These are phyloP conservation scores for Hanseniaspora sp. DNA, from an alignment of 1,139 yeast species.

Conservation along the genomic window DNA sequence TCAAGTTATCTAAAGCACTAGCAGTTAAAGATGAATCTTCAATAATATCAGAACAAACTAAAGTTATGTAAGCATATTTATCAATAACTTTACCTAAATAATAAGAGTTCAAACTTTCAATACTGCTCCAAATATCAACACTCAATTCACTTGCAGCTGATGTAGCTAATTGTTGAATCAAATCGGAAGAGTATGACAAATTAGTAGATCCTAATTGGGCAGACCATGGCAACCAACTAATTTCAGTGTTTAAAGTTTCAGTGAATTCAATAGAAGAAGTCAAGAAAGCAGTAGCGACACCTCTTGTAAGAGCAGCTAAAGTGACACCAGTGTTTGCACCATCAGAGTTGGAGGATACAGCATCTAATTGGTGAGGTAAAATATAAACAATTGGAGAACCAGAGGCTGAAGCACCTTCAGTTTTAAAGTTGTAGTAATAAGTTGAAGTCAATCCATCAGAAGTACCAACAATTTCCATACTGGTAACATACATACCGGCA, in stretches of 20 bases:
- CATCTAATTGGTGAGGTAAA: slow-evolving; percentile 57
- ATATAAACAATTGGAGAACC: slow-evolving; percentile 52
- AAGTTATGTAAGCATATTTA: slow-evolving; percentile 60
- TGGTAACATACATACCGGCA: slow-evolving; percentile 50
- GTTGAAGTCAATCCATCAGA: slow-evolving; percentile 34
- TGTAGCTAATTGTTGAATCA: slow-evolving; percentile 41
- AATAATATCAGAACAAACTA: slow-evolving; percentile 51
- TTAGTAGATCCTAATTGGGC: slow-evolving; percentile 27
- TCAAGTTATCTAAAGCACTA: slow-evolving; percentile 39
- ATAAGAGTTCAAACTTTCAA: slow-evolving; percentile 45
- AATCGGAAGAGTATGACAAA: slow-evolving; percentile 41
- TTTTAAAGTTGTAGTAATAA: slow-evolving; percentile 43
- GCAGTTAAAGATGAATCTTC: slow-evolving; percentile 42
- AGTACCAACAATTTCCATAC: slow-evolving; percentile 34
- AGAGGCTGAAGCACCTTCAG: slow-evolving; percentile 43
- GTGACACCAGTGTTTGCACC: slow-evolving; percentile 39
- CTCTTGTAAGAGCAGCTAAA: slow-evolving; percentile 54
- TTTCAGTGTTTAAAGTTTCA: slow-evolving; percentile 40
- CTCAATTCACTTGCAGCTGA: slow-evolving; percentile 49
- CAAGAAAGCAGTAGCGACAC: slow-evolving; percentile 50
- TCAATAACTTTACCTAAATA: slow-evolving; percentile 62
- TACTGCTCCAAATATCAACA: slow-evolving; percentile 45
- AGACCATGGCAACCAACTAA: slow-evolving; percentile 56
- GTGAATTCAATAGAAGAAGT: slow-evolving; percentile 37
- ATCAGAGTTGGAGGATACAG: slow-evolving; percentile 36